Percentiles rank a stretch among this genome's conserved stretches.
These are phyloP conservation scores for Vachellia collinsii DNA, from an alignment of 306 rosid genomes.

Conservation along the genomic window DNA sequence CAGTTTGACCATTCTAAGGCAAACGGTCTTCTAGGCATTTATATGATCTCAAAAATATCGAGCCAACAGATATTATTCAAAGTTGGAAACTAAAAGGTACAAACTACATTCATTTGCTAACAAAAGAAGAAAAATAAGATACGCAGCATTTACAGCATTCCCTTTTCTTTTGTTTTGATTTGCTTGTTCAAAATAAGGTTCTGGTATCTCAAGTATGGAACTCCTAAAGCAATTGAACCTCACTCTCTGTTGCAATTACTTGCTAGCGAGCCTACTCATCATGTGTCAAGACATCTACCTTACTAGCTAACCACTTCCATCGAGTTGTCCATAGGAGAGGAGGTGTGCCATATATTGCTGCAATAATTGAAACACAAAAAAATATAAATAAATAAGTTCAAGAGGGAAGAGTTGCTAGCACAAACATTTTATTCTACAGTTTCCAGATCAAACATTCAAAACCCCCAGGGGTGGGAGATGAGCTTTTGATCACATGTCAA, in stretches of 20 bases:
- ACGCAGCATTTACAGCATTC: not conserved
- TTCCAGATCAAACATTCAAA: not conserved
- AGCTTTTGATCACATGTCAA: not conserved
- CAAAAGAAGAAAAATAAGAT: not conserved
- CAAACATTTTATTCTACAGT: constrained; percentile 14
- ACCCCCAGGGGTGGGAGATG: not conserved
- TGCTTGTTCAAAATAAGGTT: not conserved
- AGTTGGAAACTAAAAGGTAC: not conserved
- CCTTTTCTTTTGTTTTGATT: not conserved
- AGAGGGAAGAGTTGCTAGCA: constrained; percentile 12
- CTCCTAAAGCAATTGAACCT: constrained; percentile 24
- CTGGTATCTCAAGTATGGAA: not conserved
- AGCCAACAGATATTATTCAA: not conserved
- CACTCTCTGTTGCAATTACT: constrained; percentile 21
- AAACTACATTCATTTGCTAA: not conserved
- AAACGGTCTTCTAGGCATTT: not conserved
- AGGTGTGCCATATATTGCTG: constrained; percentile 98
- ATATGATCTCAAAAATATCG: not conserved
- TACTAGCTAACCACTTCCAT: constrained; percentile 63
- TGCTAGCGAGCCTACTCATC: not conserved
- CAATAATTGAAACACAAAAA: constrained; percentile 34
- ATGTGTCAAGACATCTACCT: constrained; percentile 1
- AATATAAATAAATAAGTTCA: not conserved
- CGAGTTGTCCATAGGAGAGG: constrained; percentile 83
- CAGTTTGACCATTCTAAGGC: not conserved